Percentiles rank a stretch among this genome's conserved stretches.
Evolutionary conservation across 305 asterid genomes (phyloP).

Genomic region (Fraxinus albicans): DNA sequence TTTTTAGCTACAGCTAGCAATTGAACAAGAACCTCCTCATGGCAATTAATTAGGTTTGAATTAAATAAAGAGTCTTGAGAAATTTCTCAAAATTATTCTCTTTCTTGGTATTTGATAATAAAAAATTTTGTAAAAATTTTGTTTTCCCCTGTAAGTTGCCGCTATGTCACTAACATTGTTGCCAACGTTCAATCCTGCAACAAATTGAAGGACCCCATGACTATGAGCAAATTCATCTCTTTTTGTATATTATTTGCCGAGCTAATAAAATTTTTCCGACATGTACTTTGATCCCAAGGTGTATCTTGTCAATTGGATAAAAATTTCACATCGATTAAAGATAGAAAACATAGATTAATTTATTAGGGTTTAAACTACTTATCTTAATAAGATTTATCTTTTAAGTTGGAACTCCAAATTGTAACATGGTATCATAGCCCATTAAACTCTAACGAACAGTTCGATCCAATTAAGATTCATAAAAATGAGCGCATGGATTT

Average conservation of each 20-base stretch:
- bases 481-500: no score
- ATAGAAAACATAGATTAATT: no score
- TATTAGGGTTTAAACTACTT: no score
- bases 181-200: not conserved
- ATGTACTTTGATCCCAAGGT: not conserved
- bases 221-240: not conserved
- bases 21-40: not conserved
- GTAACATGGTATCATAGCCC: no score
- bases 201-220: not conserved
- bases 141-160: not conserved
- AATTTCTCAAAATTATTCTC: not conserved
- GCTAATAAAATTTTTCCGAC: not conserved
- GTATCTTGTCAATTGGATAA: no score
- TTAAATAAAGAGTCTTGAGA: not conserved
- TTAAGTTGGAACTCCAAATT: no score
- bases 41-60: no score
- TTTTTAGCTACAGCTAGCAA: slow-evolving; percentile 9
- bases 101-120: not conserved
- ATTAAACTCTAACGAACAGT: no score
- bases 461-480: no score
- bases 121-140: not conserved
- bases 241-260: not conserved
- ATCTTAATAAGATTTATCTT: no score
- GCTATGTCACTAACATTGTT: not conserved
- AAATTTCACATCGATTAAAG: no score